phyloP scores from a whole-genome alignment of 2,329 filamentous ascomycete species.

The Aspergillus sp. region DNA sequence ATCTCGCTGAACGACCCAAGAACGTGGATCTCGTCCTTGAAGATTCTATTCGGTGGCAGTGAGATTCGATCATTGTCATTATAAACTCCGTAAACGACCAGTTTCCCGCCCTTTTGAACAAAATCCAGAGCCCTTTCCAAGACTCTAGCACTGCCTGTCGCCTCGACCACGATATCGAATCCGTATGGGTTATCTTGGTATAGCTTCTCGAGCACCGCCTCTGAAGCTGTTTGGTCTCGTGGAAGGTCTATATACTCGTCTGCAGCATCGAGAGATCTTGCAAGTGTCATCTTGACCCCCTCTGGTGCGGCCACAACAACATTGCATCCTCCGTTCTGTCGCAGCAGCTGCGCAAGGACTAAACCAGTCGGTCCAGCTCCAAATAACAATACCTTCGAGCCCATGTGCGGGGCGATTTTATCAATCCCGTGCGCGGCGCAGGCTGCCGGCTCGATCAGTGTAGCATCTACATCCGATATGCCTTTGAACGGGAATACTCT shows the following conservation, averaged over 20 bases:
- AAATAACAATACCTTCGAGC: slow-evolving; percentile 67
- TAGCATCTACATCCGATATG: slow-evolving; percentile 65
- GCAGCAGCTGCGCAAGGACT: slow-evolving; percentile 61
- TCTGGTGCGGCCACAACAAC: slow-evolving; percentile 68
- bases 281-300: slow-evolving; percentile 70
- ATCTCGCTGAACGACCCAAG: slow-evolving; percentile 72
- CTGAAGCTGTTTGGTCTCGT: slow-evolving; percentile 48
- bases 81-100: slow-evolving; percentile 73
- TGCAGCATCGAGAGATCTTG: slow-evolving; percentile 50
- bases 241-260: slow-evolving; percentile 51
- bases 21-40: slow-evolving; percentile 69
- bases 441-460: slow-evolving; percentile 68
- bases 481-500: slow-evolving; percentile 68
- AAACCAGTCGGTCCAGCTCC: slow-evolving; percentile 69
- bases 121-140: slow-evolving; percentile 71
- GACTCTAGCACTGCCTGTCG: slow-evolving; percentile 68
- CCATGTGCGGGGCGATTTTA: slow-evolving; percentile 64
- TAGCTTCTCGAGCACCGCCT: slow-evolving; percentile 48
- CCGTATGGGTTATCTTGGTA: slow-evolving; percentile 68
- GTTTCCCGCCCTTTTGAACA: slow-evolving; percentile 67
- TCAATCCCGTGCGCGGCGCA: slow-evolving; percentile 70
- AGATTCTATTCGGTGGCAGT: slow-evolving; percentile 71
- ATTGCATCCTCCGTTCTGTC: slow-evolving; percentile 66
- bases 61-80: slow-evolving; percentile 60
- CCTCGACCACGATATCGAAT: slow-evolving; percentile 72